Evolutionary conservation across 176 grass and related monocot species (phyloP), one percentile per base, ranked within the genome.

Genomic region (Hordeum marinum): DNA sequence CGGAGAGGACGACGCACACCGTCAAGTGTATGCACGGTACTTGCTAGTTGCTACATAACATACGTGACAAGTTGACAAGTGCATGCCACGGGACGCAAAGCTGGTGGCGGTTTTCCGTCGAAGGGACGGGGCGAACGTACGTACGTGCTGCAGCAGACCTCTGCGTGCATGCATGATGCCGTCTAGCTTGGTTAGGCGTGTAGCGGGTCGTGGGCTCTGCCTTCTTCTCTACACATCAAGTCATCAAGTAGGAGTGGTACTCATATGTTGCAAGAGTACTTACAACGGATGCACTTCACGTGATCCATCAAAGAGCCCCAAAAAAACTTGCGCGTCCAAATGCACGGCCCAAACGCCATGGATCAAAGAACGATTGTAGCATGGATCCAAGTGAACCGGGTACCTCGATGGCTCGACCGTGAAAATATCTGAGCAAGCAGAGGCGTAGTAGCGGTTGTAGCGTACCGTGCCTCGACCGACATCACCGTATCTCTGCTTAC

Each of bases 31-130:
- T 42, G 0, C 39, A 36, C 35, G 35, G 21, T 23, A 24, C 10
- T n/a, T n/a, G n/a, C n/a, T n/a, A n/a, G n/a, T n/a, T n/a, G n/a
- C n/a, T 29, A 29, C 29, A 29, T 29, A 29, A 60, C n/a, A 20
- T 70, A 72, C 75, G 21, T 64, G 75, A 41, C 87, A 84, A 75
- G 59, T 37, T 76, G 76, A 58, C 68, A 68, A 42, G 57, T 20
- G 87, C 82, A 57, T 79, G 60, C 12, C 45, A 82, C 71, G 36
- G 59, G 27, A 18, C 25, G 42, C 42, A 64, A 64, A 32, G 5
- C 40, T 6, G 20, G 35, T 5, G 20, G 67, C 21, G 12, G 5
- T 72, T 40, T 72, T 21, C 64, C 40, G 11, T 63, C 40, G 74
- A 29, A 61, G 72, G 15, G 86, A 79, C 75, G 48, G 14, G 5